Conservation (phyloP, 257 asterid species). For the Ocimum tenuiflorum region DNA sequence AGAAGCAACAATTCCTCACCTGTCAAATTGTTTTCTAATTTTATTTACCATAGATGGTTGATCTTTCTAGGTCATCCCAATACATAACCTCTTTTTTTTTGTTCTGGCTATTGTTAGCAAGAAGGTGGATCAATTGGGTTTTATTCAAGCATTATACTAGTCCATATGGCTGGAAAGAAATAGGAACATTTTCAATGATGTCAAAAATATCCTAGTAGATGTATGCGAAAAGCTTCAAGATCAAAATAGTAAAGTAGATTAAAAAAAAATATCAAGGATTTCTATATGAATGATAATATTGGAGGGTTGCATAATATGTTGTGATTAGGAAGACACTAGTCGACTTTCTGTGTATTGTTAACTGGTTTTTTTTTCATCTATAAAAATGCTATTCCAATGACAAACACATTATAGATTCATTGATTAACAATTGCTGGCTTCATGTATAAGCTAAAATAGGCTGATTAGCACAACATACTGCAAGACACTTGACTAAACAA, state of each 20-base stretch:
- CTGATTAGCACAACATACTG: no score
- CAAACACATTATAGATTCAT: not conserved
- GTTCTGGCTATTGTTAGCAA: not conserved
- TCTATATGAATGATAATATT: not conserved
- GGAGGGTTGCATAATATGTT: not conserved
- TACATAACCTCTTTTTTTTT: not conserved
- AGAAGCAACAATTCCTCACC: not conserved
- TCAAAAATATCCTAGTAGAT: not conserved
- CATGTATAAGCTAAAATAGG: not conserved
- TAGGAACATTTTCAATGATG: no score
- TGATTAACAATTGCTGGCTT: not conserved
- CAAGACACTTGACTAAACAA: no score
- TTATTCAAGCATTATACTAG: not conserved
- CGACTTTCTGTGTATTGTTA: not conserved
- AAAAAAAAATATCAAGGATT: no score
- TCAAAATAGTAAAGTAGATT: no score
- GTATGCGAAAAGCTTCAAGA: not conserved
- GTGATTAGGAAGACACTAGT: no score
- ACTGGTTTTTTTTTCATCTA: not conserved
- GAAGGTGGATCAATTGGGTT: not conserved
- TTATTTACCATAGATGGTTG: not conserved
- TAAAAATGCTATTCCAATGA: not conserved
- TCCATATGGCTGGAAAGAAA: not conserved
- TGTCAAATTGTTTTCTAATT: not conserved
- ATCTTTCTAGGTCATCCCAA: not conserved